Evolutionary conservation across 768 basidiomycete genomes (phyloP).

Genomic region (Rhodotorula toruloides): DNA sequence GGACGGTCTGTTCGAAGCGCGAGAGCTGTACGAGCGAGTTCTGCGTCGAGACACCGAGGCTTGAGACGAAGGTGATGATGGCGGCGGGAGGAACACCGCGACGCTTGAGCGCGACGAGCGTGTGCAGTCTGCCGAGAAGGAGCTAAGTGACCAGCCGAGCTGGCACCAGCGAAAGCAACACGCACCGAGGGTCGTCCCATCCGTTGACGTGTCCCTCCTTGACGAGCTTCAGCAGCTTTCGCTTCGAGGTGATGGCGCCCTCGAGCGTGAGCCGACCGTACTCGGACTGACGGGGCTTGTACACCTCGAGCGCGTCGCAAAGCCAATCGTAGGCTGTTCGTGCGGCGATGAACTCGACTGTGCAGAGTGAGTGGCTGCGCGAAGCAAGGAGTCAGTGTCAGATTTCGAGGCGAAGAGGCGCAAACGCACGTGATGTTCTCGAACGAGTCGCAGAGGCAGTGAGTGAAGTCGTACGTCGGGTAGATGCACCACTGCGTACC

Average conservation of each 20-base stretch:
- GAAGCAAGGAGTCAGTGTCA: neutral
- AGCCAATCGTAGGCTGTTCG: slow-evolving; percentile 99
- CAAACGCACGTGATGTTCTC: slow-evolving; percentile 94
- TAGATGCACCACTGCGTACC: slow-evolving; percentile 93
- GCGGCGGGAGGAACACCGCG: slow-evolving; percentile 96
- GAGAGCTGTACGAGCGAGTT: slow-evolving; percentile 74
- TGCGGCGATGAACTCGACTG: slow-evolving; percentile 88
- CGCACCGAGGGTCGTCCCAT: slow-evolving; percentile 87
- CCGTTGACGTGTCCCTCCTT: slow-evolving; percentile 74
- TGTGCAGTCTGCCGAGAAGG: slow-evolving; percentile 58
- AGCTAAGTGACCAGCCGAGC: too few species aligned
- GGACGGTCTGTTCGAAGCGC: slow-evolving; percentile 83
- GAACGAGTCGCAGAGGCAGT: slow-evolving; percentile 95
- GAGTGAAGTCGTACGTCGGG: slow-evolving; percentile 97
- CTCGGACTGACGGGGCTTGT: slow-evolving; percentile 95
- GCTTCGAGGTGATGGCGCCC: slow-evolving; percentile 93
- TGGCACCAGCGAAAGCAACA: neutral
- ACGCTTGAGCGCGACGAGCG: slow-evolving; percentile 87
- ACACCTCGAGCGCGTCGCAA: slow-evolving; percentile 93
- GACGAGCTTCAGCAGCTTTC: slow-evolving; percentile 85
- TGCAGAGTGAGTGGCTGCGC: slow-evolving; percentile 87
- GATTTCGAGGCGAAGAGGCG: neutral
- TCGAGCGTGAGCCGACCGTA: slow-evolving; percentile 88
- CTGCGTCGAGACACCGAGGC: slow-evolving; percentile 85
- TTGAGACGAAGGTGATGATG: slow-evolving; percentile 84